These are phyloP conservation scores for Paecilomyces fulvus DNA, from an alignment of 2,329 filamentous ascomycete species.

Conservation along the genomic window DNA sequence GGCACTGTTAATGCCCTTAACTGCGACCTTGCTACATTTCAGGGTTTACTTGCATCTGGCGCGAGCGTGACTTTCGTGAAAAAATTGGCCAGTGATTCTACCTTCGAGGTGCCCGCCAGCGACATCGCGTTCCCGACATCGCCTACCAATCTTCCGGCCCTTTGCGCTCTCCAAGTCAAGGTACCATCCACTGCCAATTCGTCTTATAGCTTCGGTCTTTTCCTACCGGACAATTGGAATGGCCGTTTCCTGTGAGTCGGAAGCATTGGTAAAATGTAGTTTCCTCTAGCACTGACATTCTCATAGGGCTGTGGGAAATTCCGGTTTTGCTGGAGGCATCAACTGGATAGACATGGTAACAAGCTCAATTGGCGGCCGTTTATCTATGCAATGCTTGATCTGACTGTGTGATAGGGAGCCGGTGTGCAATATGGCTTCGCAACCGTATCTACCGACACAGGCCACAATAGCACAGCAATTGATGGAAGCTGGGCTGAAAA, in stretches of 20 bases:
- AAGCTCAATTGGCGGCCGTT: neutral
- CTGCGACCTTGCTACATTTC: neutral
- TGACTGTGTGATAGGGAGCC: slow-evolving; percentile 1
- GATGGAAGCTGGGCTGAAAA: slow-evolving; percentile 33
- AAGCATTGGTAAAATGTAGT: neutral
- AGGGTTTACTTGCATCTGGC: neutral
- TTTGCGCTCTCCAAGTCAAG: neutral
- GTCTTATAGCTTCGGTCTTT: neutral
- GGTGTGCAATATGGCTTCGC: slow-evolving; percentile 32
- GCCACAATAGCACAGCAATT: slow-evolving; percentile 28
- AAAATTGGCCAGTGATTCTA: neutral
- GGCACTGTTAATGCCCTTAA: neutral
- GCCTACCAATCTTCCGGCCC: neutral
- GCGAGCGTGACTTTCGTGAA: neutral
- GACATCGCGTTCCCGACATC: neutral
- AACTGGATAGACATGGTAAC: slow-evolving; percentile 42
- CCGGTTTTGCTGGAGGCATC: slow-evolving; percentile 40
- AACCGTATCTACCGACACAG: slow-evolving; percentile 37
- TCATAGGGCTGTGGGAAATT: slow-evolving; percentile 33
- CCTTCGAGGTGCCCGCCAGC: neutral
- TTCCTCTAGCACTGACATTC: neutral
- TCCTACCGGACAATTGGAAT: neutral
- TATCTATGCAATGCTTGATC: neutral
- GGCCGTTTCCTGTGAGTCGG: neutral
- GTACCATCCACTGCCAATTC: neutral